Evolutionary conservation across 371 early-diverging fungal genomes (phyloP).

Genomic region (Circinella minor): DNA sequence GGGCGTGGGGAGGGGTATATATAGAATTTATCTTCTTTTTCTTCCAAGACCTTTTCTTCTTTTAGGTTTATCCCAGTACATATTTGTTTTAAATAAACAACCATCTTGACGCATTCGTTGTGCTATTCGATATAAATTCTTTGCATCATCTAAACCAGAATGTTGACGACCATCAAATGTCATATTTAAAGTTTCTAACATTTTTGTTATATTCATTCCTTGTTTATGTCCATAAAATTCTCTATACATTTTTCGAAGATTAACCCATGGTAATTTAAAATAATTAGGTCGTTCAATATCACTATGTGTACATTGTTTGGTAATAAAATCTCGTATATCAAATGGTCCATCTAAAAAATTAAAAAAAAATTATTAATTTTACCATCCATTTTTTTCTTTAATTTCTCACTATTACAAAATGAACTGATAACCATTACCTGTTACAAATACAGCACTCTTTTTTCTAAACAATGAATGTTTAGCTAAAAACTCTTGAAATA

Average conservation of each 20-base stretch:
- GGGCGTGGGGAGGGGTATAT: not conserved
- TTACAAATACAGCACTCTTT: constrained; percentile 43
- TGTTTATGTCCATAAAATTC: constrained; percentile 51
- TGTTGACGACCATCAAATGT: constrained; percentile 76
- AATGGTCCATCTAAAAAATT: constrained; percentile 73
- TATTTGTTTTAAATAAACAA: constrained; percentile 54
- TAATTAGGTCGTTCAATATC: constrained; percentile 51
- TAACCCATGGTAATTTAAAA: constrained; percentile 66
- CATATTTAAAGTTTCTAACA: constrained; percentile 65
- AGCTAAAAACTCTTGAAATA: constrained; percentile 47
- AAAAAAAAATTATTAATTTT: not conserved
- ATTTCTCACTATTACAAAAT: constrained; percentile 6
- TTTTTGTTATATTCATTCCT: constrained; percentile 60
- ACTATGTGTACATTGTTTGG: constrained; percentile 64
- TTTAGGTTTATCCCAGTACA: constrained; percentile 15
- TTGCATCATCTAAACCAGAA: constrained; percentile 81
- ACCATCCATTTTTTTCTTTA: not conserved
- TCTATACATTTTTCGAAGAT: constrained; percentile 57
- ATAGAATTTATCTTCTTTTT: not conserved
- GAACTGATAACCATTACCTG: constrained; percentile 32
- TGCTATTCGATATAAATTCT: constrained; percentile 68
- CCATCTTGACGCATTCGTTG: constrained; percentile 48
- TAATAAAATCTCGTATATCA: constrained; percentile 83
- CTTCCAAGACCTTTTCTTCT: not conserved
- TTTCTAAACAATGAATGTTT: constrained; percentile 59